phyloP scores from a whole-genome alignment of 2,329 filamentous ascomycete species.

The Hyphodiscus sp. region DNA sequence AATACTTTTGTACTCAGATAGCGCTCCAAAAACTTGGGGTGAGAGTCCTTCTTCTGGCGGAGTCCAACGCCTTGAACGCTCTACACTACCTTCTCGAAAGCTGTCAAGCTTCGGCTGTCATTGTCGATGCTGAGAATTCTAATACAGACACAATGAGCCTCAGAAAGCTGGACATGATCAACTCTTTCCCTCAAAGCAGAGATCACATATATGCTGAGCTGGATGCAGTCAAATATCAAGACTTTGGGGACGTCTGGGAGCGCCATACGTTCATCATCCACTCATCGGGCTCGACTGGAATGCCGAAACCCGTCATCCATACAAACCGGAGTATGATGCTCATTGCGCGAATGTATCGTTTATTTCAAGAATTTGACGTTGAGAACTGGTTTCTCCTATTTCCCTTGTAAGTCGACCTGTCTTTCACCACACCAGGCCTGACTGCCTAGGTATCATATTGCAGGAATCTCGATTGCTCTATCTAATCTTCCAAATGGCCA shows the following conservation, averaged over 20 bases:
- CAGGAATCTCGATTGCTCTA: conserved; percentile 27
- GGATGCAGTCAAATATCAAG: conserved; percentile 22
- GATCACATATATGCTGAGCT: conserved; percentile 10
- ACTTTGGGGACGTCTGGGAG: conserved; percentile 28
- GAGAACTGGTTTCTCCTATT: conserved; percentile 31
- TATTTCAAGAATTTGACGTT: conserved; percentile 28
- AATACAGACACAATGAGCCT: conserved; percentile 16
- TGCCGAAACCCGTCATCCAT: conserved; percentile 29
- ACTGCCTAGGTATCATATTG: conserved; percentile 25
- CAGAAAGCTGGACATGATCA: conserved; percentile 21
- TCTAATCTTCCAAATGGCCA: conserved; percentile 29
- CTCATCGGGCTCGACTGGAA: conserved; percentile 27
- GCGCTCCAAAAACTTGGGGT: conserved; percentile 29
- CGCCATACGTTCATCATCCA: conserved; percentile 29
- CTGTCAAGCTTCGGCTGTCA: conserved; percentile 25
- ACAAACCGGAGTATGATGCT: conserved; percentile 31
- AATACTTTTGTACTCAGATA: conserved; percentile 28
- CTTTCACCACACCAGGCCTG: not conserved
- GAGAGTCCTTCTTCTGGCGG: conserved; percentile 26
- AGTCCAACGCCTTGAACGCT: conserved; percentile 25
- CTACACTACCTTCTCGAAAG: conserved; percentile 24
- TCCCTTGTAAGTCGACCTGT: conserved; percentile 21
- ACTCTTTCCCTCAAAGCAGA: conserved; percentile 11
- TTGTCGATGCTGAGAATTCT: conserved; percentile 23
- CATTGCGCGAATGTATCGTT: conserved; percentile 30